These are phyloP conservation scores for Globisporangium perplexum DNA, from an alignment of 352 stramenopile species.

Conservation along the genomic window DNA sequence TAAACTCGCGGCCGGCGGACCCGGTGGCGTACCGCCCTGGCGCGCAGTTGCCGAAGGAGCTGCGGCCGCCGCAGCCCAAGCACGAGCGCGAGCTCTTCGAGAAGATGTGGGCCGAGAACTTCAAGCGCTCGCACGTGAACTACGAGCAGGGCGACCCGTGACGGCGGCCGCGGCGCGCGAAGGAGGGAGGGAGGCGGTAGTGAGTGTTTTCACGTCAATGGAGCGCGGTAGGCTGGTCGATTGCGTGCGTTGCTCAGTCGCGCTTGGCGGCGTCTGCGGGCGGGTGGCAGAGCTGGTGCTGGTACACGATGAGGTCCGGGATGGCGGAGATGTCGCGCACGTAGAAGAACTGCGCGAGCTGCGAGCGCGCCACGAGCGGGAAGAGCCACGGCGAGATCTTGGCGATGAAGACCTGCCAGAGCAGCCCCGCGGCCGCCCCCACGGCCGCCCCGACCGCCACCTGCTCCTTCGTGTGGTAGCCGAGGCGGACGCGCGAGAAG, in stretches of 20 bases:
- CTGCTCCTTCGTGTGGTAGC: slow-evolving; percentile 78
- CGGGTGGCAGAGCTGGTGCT: slow-evolving; percentile 48
- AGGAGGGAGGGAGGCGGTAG: background rate
- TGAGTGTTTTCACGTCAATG: slow-evolving; percentile 16
- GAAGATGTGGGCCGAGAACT: slow-evolving; percentile 97
- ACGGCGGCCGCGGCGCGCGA: no score
- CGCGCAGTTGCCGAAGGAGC: slow-evolving; percentile 78
- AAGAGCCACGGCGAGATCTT: slow-evolving; percentile 53
- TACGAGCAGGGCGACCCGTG: slow-evolving; percentile 22
- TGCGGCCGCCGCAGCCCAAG: slow-evolving; percentile 90
- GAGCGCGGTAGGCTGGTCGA: background rate
- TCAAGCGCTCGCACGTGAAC: slow-evolving; percentile 86
- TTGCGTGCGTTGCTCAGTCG: slow-evolving; percentile 5
- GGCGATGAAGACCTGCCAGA: slow-evolving; percentile 46
- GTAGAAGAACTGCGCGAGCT: slow-evolving; percentile 53
- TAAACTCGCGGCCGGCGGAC: slow-evolving; percentile 71
- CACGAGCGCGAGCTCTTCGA: slow-evolving; percentile 95
- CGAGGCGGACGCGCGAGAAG: slow-evolving; percentile 69
- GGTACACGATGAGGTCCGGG: slow-evolving; percentile 70
- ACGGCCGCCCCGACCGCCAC: slow-evolving; percentile 48
- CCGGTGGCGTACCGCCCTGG: slow-evolving; percentile 53
- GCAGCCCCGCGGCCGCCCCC: slow-evolving; percentile 31
- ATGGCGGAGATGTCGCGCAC: slow-evolving; percentile 72
- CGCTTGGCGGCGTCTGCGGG: slow-evolving; percentile 5
- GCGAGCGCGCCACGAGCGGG: slow-evolving; percentile 36